Percentiles rank a stretch among this genome's conserved stretches.
Conservation (phyloP, 768 basidiomycete genomes). For the Kondoa subrosea region DNA sequence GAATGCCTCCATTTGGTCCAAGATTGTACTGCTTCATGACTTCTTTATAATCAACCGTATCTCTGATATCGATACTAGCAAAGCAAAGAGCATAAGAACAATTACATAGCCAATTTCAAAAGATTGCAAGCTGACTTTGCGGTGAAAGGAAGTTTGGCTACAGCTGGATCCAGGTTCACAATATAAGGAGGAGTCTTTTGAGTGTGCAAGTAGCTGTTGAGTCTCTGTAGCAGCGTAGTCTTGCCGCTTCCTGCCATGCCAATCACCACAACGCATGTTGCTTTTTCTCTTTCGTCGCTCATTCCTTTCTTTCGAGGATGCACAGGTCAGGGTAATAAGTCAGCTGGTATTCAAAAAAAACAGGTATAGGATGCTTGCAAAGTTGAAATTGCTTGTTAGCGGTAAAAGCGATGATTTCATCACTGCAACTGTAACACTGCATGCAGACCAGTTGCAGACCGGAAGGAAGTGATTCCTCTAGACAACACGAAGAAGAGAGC, state of each 20-base stretch:
- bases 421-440: no score
- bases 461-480: no score
- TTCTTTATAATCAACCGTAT: slow-evolving; percentile 91
- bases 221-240: slow-evolving; percentile 87
- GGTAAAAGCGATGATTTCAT: no score
- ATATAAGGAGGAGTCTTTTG: slow-evolving; percentile 52
- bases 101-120: neutral
- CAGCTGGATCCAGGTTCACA: slow-evolving; percentile 94
- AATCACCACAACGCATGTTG: neutral
- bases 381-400: no score
- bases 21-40: slow-evolving; percentile 99
- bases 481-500: no score
- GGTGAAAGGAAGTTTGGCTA: slow-evolving; percentile 74
- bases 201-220: slow-evolving; percentile 78
- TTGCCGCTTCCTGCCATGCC: slow-evolving; percentile 42
- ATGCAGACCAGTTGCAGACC: no score
- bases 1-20: slow-evolving; percentile 92
- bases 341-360: neutral
- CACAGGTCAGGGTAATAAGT: neutral
- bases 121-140: slow-evolving; percentile 46
- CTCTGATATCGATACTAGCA: slow-evolving; percentile 67
- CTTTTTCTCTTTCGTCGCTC: neutral
- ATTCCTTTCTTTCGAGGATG: neutral
- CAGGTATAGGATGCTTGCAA: no score
- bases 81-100: neutral